phyloP scores from a whole-genome alignment of 2,329 filamentous ascomycete species.

The Periconia sp. region DNA sequence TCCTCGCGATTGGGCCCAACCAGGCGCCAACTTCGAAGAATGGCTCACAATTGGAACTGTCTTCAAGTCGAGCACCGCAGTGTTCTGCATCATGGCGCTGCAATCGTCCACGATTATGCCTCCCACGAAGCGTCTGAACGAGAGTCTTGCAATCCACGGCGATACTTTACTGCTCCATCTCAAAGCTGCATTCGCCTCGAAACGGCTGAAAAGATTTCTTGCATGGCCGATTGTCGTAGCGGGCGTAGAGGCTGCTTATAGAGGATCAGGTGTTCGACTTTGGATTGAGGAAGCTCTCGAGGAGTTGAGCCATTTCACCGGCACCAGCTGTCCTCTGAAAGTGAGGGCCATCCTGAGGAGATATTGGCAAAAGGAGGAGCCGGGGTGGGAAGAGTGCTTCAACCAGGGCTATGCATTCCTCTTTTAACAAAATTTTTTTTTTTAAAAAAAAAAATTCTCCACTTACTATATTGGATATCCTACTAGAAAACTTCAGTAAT shows the following conservation, averaged over 20 bases:
- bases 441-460: too few relatives aligned
- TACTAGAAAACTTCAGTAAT: too few relatives aligned
- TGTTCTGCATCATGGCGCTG: slow-evolving; percentile 37
- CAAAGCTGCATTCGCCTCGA: slow-evolving; percentile 8
- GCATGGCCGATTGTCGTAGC: slow-evolving; percentile 34
- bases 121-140: too few relatives aligned
- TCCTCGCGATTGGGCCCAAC: slow-evolving; percentile 34
- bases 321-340: slow-evolving; percentile 29
- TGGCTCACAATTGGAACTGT: slow-evolving; percentile 32
- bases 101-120: slow-evolving; percentile 25
- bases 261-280: slow-evolving; percentile 17
- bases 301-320: slow-evolving; percentile 22
- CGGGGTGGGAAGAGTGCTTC: slow-evolving; percentile 40
- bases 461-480: too few relatives aligned
- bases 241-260: slow-evolving; percentile 31
- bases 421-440: too few relatives aligned
- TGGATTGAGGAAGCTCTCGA: slow-evolving; percentile 27
- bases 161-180: slow-evolving; percentile 17
- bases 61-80: slow-evolving; percentile 28
- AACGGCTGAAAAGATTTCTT: slow-evolving; percentile 21
- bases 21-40: slow-evolving; percentile 21
- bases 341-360: slow-evolving; percentile 24
- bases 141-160: slow-evolving; percentile 20
- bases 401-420: slow-evolving; percentile 29
- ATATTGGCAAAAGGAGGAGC: slow-evolving; percentile 29